Conservation (phyloP, 768 basidiomycete genomes). For the Panaeolus papilionaceus region DNA sequence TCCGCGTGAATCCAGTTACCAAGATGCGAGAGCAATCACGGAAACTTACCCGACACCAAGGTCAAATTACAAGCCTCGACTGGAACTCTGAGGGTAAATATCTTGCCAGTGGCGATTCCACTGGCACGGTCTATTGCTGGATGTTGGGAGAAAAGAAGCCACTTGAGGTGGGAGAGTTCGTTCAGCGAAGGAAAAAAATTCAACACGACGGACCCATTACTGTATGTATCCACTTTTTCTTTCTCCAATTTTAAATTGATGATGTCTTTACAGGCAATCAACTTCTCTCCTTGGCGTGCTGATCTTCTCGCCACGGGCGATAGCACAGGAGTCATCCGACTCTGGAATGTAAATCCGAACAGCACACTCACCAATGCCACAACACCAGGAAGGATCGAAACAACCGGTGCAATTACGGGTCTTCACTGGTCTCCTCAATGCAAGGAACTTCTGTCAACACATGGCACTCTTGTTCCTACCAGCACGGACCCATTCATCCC, state of each 20-base stretch:
- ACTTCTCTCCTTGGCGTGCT: slow-evolving; percentile 89
- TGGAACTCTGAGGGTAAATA: slow-evolving; percentile 80
- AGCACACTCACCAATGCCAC: slow-evolving; percentile 40
- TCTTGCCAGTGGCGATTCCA: slow-evolving; percentile 85
- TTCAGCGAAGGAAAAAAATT: slow-evolving; percentile 68
- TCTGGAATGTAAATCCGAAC: slow-evolving; percentile 51
- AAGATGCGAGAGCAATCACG: slow-evolving; percentile 68
- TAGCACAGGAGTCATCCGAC: slow-evolving; percentile 47
- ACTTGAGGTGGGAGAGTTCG: slow-evolving; percentile 54
- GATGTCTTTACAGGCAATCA: slow-evolving; percentile 76
- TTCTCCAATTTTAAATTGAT: slow-evolving; percentile 57
- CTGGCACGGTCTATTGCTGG: slow-evolving; percentile 88
- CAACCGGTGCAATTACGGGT: slow-evolving; percentile 73
- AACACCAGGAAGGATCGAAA: slow-evolving; percentile 63
- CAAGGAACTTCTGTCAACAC: slow-evolving; percentile 90
- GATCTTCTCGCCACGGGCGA: slow-evolving; percentile 82
- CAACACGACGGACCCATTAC: slow-evolving; percentile 69
- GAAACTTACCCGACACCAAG: slow-evolving; percentile 59
- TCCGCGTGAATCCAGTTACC: slow-evolving; percentile 46
- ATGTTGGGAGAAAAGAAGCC: slow-evolving; percentile 66
- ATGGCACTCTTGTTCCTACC: slow-evolving; percentile 52
- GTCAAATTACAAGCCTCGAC: slow-evolving; percentile 63
- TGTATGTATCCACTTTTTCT: slow-evolving; percentile 37
- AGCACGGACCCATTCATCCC: slow-evolving; percentile 18
- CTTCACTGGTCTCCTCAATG: slow-evolving; percentile 86